Percentiles rank a stretch among this genome's conserved stretches.
Evolutionary conservation across 75 land plant species (phyloP).

Genomic region (Chamaecyparis obtusa): DNA sequence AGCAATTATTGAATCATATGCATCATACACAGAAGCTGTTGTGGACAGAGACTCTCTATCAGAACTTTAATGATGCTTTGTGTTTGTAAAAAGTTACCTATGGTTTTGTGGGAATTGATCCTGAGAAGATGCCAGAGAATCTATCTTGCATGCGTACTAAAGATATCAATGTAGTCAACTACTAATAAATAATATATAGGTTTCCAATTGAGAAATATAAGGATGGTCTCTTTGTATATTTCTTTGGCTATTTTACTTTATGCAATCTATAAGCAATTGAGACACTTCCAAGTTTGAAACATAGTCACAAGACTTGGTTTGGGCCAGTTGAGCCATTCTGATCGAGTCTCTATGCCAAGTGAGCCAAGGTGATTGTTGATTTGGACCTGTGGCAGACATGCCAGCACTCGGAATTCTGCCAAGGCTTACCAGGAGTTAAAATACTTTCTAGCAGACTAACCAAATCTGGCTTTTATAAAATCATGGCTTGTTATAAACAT

Average conservation of each 20-base stretch:
- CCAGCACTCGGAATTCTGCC: too few species aligned
- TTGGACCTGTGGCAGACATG: too few species aligned
- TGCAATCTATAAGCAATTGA: neutral
- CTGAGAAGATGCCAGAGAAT: neutral
- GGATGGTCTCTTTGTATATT: neutral
- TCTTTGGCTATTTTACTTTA: neutral
- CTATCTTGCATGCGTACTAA: neutral
- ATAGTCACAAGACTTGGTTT: neutral
- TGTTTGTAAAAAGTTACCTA: neutral
- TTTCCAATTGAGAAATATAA: neutral
- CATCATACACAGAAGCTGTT: slow-evolving; percentile 37
- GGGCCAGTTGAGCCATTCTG: too few species aligned
- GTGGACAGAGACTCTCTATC: slow-evolving; percentile 34
- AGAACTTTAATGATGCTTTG: slow-evolving; percentile 22
- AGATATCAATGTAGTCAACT: neutral
- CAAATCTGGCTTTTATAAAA: neutral
- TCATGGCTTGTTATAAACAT: neutral
- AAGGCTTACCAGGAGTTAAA: too few species aligned
- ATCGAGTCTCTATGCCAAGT: too few species aligned
- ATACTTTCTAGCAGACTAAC: too few species aligned
- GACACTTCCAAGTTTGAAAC: neutral
- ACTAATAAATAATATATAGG: neutral
- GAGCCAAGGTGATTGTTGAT: too few species aligned
- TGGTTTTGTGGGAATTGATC: neutral
- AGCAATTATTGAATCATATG: slow-evolving; percentile 74